Evolutionary conservation across 352 stramenopile genomes (phyloP).

Genomic region (Stramenopiles sp.): DNA sequence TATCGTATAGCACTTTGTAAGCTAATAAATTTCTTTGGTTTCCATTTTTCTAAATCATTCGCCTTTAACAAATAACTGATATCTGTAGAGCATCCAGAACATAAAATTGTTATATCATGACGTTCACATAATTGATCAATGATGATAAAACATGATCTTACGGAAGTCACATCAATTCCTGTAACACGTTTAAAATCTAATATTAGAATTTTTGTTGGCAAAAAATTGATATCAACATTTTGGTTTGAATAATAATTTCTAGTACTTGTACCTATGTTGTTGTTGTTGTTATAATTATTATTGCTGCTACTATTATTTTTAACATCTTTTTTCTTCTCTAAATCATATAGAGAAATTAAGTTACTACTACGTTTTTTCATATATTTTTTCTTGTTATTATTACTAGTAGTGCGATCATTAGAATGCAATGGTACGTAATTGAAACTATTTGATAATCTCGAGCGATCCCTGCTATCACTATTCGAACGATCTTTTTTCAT

Average conservation of each 20-base stretch:
- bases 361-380: neutral
- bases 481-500: neutral
- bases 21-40: neutral
- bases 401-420: too few relatives aligned
- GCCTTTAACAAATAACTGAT: neutral
- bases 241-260: slow-evolving; percentile 25
- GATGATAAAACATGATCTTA: slow-evolving; percentile 43
- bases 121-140: slow-evolving; percentile 16
- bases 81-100: neutral
- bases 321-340: neutral
- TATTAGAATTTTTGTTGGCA: slow-evolving; percentile 54
- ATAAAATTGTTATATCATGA: neutral
- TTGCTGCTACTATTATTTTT: slow-evolving; percentile 9
- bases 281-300: slow-evolving; percentile 30
- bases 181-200: slow-evolving; percentile 62
- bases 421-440: neutral
- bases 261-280: slow-evolving; percentile 29
- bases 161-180: slow-evolving; percentile 58
- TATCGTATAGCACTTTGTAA: slow-evolving; percentile 16
- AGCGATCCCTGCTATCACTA: neutral
- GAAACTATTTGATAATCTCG: neutral
- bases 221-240: slow-evolving; percentile 25
- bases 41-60: neutral
- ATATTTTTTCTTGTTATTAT: too few relatives aligned
- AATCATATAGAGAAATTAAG: neutral